These are phyloP conservation scores for Fraxinus pennsylvanica DNA, from an alignment of 257 asterid genomes.

Conservation along the genomic window DNA sequence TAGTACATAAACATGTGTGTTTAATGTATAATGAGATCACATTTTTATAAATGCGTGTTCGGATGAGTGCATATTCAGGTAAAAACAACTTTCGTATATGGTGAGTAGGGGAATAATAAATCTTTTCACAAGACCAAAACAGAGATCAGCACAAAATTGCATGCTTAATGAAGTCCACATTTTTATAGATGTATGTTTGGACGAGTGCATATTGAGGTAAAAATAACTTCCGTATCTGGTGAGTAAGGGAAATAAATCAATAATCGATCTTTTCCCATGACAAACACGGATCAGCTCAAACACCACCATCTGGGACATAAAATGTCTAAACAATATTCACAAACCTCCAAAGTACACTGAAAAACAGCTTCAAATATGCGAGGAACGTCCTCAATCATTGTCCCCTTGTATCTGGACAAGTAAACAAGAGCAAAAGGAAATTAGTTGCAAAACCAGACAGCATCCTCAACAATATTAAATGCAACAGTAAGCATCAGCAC, in stretches of 20 bases:
- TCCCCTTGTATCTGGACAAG: not conserved
- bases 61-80: not conserved
- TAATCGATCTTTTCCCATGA: not conserved
- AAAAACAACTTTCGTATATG: no score
- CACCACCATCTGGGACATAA: not conserved
- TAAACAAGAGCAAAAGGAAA: conserved; percentile 5
- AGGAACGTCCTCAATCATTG: not conserved
- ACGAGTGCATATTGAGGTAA: not conserved
- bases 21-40: not conserved
- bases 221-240: not conserved
- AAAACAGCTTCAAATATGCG: not conserved
- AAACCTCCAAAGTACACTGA: conserved; percentile 74
- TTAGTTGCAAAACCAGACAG: not conserved
- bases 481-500: not conserved
- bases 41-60: not conserved
- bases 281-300: not conserved
- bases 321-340: conserved; percentile 15
- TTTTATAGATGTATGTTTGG: not conserved
- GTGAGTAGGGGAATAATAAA: not conserved
- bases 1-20: not conserved
- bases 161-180: not conserved
- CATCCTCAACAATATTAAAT: not conserved
- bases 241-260: not conserved
- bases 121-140: no score
- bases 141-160: not conserved